Percentiles rank a stretch among this genome's conserved stretches.
These are phyloP conservation scores for Boletus tomentosulus DNA, from an alignment of 768 basidiomycete genomes.

Conservation along the genomic window DNA sequence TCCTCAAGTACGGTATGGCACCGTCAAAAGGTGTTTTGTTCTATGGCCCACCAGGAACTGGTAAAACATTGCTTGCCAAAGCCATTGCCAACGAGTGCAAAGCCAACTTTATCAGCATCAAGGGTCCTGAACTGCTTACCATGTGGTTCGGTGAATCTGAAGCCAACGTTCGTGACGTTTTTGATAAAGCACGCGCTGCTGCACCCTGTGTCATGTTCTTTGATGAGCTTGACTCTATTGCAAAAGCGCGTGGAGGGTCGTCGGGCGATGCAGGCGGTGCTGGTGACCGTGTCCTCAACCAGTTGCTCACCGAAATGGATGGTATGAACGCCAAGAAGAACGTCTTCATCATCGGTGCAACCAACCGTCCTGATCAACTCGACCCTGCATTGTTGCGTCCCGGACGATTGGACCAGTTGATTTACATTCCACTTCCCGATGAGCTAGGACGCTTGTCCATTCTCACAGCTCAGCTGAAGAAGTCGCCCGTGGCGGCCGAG, in stretches of 20 bases:
- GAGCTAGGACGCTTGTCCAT: constrained; percentile 89
- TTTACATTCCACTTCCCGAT: constrained; percentile 98
- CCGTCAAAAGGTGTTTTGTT: constrained; percentile 99
- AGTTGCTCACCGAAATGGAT: constrained; percentile 97
- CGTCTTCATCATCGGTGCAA: constrained; percentile 97
- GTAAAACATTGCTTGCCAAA: constrained; percentile 98
- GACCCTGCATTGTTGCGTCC: constrained; percentile 91
- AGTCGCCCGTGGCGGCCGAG: constrained; percentile 77
- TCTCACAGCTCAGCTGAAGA: constrained; percentile 86
- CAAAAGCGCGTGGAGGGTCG: constrained; percentile 87
- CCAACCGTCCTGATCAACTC: constrained; percentile 95
- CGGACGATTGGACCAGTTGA: constrained; percentile 98
- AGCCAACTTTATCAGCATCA: constrained; percentile 99
- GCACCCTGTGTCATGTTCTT: constrained; percentile 99
- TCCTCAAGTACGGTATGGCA: constrained; percentile 99
- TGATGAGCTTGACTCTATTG: constrained; percentile 98
- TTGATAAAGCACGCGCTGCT: constrained; percentile 99
- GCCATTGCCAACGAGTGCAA: constrained; percentile 99
- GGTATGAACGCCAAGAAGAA: constrained; percentile 99
- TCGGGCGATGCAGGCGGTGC: constrained; percentile 93
- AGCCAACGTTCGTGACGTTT: constrained; percentile 98
- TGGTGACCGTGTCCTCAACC: constrained; percentile 96
- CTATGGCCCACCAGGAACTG: constrained; percentile 99
- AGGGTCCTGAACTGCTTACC: constrained; percentile 96
- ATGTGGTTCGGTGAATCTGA: constrained; percentile 99